Percentiles rank a stretch among this genome's conserved stretches.
These are phyloP conservation scores for Carex cristatella DNA, from an alignment of 176 grass and related monocot species.

Conservation along the genomic window DNA sequence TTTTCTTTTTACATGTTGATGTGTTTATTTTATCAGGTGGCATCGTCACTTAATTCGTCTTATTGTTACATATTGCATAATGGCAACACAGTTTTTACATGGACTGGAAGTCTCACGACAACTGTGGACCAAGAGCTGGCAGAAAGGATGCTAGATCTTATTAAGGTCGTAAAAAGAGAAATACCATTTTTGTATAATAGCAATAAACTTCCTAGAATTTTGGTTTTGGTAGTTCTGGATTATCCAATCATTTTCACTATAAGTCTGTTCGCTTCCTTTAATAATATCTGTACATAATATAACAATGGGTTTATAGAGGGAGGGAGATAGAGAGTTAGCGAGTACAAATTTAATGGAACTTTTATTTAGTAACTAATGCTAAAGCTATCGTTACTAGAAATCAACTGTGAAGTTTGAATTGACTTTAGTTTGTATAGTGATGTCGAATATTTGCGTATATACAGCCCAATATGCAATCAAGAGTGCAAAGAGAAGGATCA, in stretches of 20 bases:
- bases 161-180: constrained; percentile 55
- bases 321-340: not conserved
- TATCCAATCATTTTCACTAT: not conserved
- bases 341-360: not conserved
- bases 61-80: constrained; percentile 98
- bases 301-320: not conserved
- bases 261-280: not conserved
- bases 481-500: constrained; percentile 90
- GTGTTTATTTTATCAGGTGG: constrained; percentile 53
- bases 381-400: not conserved
- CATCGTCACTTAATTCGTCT: constrained; percentile 82
- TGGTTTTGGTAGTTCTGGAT: not conserved
- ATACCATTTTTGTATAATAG: not conserved
- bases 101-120: constrained; percentile 75
- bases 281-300: not conserved
- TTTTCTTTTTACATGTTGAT: constrained; percentile 16
- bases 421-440: not conserved
- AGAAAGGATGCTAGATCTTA: constrained; percentile 95
- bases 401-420: not conserved
- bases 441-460: not conserved
- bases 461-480: constrained; percentile 92
- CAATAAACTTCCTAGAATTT: not conserved
- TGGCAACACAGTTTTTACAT: constrained; percentile 83
- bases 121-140: constrained; percentile 91
- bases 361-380: not conserved